phyloP scores from a whole-genome alignment of 345 rosid genomes.

The Jatropha curcas region DNA sequence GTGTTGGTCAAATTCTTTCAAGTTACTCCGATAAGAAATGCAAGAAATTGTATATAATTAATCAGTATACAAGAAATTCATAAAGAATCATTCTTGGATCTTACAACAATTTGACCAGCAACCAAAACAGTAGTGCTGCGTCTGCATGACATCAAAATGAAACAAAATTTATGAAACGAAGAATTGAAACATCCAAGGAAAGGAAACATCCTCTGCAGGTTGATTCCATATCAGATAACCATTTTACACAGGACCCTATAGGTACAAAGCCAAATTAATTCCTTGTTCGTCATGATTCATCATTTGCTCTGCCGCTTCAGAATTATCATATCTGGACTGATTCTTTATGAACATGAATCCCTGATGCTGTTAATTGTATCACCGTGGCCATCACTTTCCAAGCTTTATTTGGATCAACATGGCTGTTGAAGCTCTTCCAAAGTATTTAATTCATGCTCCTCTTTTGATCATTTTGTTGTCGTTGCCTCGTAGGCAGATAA shows the following conservation, averaged over 20 bases:
- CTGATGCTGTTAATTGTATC: not conserved
- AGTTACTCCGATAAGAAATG: too few species aligned
- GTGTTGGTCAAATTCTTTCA: too few species aligned
- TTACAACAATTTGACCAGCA: not conserved
- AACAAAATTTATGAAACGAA: not conserved
- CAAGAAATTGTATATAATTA: too few species aligned
- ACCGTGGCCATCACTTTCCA: not conserved
- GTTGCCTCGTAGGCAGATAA: constrained; percentile 51
- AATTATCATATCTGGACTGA: not conserved
- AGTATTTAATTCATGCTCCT: not conserved
- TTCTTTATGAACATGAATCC: not conserved
- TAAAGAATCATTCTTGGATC: not conserved
- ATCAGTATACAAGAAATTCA: too few species aligned
- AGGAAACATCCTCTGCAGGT: not conserved
- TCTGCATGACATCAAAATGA: not conserved
- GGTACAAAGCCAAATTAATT: constrained; percentile 17
- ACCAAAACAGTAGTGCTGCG: not conserved
- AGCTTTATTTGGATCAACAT: not conserved
- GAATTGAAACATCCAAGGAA: not conserved
- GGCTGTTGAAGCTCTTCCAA: not conserved
- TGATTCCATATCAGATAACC: not conserved
- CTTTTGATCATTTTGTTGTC: constrained; percentile 31
- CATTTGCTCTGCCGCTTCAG: not conserved
- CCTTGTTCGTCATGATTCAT: constrained; percentile 3
- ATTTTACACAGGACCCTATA: constrained; percentile 9